Conservation (phyloP, 306 rosid species). For the Cucumis melo region DNA sequence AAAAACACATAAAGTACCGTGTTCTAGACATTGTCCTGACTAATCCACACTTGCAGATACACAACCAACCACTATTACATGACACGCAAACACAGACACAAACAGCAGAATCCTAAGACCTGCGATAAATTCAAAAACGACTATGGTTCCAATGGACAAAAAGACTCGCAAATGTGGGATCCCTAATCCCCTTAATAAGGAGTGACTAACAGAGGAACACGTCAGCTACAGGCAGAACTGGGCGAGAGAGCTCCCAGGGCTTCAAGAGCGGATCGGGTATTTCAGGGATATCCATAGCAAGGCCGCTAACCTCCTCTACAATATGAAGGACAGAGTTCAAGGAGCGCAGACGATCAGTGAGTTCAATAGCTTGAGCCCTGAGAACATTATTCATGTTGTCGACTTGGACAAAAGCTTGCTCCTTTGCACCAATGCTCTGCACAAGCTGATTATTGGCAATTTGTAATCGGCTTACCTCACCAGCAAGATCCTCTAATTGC, state of each 20-base stretch:
- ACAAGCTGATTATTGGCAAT: conserved; percentile 27
- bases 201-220: conserved; percentile 27
- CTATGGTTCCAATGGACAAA: background rate
- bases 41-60: background rate
- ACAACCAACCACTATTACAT: background rate
- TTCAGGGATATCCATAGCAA: conserved; percentile 52
- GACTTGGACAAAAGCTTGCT: conserved; percentile 30
- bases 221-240: conserved; percentile 37
- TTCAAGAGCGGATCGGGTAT: conserved; percentile 57
- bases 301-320: conserved; percentile 61
- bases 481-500: conserved; percentile 58
- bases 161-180: background rate
- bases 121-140: background rate
- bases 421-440: conserved; percentile 38
- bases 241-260: conserved; percentile 54
- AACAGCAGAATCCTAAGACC: background rate
- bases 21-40: background rate
- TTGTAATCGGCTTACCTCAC: conserved; percentile 37
- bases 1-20: background rate
- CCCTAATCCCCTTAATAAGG: background rate
- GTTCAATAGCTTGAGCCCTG: conserved; percentile 51
- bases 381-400: conserved; percentile 48
- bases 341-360: conserved; percentile 58
- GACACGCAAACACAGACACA: background rate
- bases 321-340: conserved; percentile 57